These are phyloP conservation scores for Beauveria asiatica DNA, from an alignment of 2,329 filamentous ascomycete species.

Conservation along the genomic window DNA sequence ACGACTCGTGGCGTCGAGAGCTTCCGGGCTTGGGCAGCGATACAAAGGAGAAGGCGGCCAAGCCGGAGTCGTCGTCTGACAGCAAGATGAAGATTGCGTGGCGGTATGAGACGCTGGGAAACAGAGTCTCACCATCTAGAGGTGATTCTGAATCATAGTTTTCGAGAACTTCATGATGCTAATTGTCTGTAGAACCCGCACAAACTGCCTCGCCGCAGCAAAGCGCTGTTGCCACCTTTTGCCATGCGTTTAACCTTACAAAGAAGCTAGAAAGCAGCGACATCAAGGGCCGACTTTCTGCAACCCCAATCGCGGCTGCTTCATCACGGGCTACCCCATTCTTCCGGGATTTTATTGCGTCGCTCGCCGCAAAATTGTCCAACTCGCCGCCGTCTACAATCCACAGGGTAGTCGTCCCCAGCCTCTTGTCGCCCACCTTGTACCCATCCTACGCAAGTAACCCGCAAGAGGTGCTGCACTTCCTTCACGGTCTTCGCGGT, in stretches of 20 bases:
- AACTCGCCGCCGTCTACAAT: conserved; percentile 51
- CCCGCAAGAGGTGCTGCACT: conserved; percentile 68
- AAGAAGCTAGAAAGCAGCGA: conserved; percentile 48
- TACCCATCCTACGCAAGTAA: conserved; percentile 62
- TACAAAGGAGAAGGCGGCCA: conserved; percentile 29
- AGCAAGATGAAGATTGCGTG: conserved; percentile 99
- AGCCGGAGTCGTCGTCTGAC: conserved; percentile 32
- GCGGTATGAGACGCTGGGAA: conserved; percentile 82
- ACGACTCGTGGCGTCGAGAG: conserved; percentile 73
- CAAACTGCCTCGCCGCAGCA: conserved; percentile 14
- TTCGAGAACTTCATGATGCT: neutral
- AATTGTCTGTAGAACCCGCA: conserved; percentile 11
- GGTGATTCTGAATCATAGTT: conserved; percentile 35
- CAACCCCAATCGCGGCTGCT: conserved; percentile 38
- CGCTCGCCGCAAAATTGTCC: conserved; percentile 46
- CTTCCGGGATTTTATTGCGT: conserved; percentile 56
- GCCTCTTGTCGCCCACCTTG: conserved; percentile 74
- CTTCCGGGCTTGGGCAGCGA: conserved; percentile 61
- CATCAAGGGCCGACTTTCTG: conserved; percentile 41
- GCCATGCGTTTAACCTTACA: conserved; percentile 64
- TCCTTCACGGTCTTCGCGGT: conserved; percentile 69
- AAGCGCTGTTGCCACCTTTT: conserved; percentile 42
- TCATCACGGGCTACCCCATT: conserved; percentile 17
- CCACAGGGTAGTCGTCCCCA: conserved; percentile 79
- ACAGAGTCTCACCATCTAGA: conserved; percentile 53